Evolutionary conservation across 805 yeast species (phyloP).

Genomic region (Wilhelminamyces savonicus): DNA sequence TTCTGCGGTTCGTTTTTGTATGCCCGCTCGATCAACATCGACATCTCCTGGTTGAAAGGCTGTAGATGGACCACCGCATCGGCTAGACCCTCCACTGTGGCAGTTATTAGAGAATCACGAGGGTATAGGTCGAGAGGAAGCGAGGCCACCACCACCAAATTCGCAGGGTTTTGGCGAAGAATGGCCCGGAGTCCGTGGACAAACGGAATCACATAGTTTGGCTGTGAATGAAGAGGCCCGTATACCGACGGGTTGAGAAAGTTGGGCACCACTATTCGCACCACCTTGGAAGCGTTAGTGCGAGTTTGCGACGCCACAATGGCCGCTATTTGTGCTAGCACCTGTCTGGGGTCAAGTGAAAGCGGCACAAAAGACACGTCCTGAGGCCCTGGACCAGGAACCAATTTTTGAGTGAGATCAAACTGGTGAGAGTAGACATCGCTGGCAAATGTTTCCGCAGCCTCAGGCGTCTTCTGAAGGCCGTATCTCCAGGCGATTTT

Average conservation of each 20-base stretch:
- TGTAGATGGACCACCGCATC: slow-evolving; percentile 71
- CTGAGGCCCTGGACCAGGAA: slow-evolving; percentile 57
- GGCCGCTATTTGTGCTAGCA: slow-evolving; percentile 37
- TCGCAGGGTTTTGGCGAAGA: slow-evolving; percentile 37
- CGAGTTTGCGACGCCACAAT: slow-evolving; percentile 28
- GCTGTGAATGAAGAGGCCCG: slow-evolving; percentile 40
- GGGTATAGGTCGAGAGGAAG: slow-evolving; percentile 64
- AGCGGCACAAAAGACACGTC: slow-evolving; percentile 57
- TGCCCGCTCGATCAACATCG: slow-evolving; percentile 58
- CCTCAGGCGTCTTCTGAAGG: slow-evolving; percentile 24
- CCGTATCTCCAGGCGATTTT: slow-evolving; percentile 96
- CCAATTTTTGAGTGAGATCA: slow-evolving; percentile 67
- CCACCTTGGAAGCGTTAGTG: slow-evolving; percentile 38
- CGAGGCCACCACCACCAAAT: slow-evolving; percentile 48
- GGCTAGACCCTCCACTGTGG: slow-evolving; percentile 47
- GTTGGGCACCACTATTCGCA: slow-evolving; percentile 71
- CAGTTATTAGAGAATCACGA: slow-evolving; percentile 40
- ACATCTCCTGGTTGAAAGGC: slow-evolving; percentile 75
- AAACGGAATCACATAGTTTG: slow-evolving; percentile 51
- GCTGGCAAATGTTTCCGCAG: slow-evolving; percentile 19
- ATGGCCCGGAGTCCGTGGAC: slow-evolving; percentile 53
- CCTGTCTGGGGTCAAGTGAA: slow-evolving; percentile 7
- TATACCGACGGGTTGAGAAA: slow-evolving; percentile 75
- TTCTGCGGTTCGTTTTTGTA: slow-evolving; percentile 68
- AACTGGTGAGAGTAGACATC: slow-evolving; percentile 61